phyloP scores from a whole-genome alignment of 139 green algal species.

The Chlorella sorokiniana region DNA sequence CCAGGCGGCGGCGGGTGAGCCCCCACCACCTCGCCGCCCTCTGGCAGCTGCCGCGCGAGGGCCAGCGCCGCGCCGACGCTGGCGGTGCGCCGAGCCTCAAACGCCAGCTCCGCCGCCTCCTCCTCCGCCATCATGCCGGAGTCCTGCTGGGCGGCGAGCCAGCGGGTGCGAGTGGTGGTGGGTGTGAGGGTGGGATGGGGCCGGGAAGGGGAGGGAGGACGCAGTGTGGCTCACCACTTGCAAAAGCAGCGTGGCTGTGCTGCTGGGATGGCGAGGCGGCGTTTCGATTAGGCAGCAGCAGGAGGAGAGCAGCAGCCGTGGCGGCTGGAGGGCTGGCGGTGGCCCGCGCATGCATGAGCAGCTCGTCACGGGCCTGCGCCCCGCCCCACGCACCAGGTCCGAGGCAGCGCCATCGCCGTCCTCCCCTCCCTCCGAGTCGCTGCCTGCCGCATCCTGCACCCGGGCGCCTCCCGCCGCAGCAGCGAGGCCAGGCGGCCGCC shows the following conservation, averaged over 20 bases:
- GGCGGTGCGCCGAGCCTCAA: background rate
- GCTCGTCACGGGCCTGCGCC: background rate
- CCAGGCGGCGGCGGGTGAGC: background rate
- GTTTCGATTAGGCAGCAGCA: too few relatives aligned
- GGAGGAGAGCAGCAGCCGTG: too few relatives aligned
- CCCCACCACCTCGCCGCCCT: background rate
- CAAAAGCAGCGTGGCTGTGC: too few relatives aligned
- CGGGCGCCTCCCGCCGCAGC: constrained; percentile 10
- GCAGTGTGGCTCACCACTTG: too few relatives aligned
- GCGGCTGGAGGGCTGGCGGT: too few relatives aligned
- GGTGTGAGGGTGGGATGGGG: too few relatives aligned
- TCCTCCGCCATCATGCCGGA: background rate
- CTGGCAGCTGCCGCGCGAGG: background rate
- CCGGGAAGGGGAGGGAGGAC: too few relatives aligned
- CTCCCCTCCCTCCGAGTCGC: background rate
- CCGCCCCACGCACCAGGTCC: constrained; percentile 2
- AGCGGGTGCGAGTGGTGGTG: too few relatives aligned
- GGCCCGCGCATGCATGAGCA: background rate
- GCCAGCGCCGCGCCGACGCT: background rate
- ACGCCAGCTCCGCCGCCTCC: background rate
- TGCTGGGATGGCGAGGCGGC: too few relatives aligned
- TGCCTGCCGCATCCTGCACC: too few relatives aligned
- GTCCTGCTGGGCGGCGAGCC: background rate
- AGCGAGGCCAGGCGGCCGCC: constrained; percentile 23
- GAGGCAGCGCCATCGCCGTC: background rate